Base-by-base conservation (phyloP, 129 eudicot species). In the Heracleum sosnowskyi region DNA sequence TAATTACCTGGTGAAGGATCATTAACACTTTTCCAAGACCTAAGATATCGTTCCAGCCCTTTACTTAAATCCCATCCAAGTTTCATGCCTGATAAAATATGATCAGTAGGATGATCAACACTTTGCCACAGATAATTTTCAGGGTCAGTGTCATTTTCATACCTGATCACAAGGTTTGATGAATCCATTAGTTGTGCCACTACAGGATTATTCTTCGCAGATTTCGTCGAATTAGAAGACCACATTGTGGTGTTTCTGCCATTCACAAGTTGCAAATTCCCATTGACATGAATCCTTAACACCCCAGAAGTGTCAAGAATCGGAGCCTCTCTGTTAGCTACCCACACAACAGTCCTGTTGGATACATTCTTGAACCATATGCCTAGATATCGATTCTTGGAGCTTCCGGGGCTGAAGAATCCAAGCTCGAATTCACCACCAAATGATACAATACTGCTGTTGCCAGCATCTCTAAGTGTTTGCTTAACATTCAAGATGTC, bases 261-360 rank as follows among this genome's bases (percentile, higher is more conserved):
- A 34, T 53, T 73, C 16, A 29, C 75, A 77, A 81, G 79, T n/a
- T 13, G 6, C 20, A 84, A 64, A 44, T 22, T 49, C 31, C 87
- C 82, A 11, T 80, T 45, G 34, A 1, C 36, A 72, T 40, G 17
- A 11, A 84, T 64, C 77, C 74, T 28, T 20, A 84, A 45, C 70
- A 84, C 53, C 6, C 84, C 87, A 2, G 82, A 80, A 20, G 69
- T 66, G 53, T 77, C 82, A 41, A 18, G 51, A 26, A 84, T 47
- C 16, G 87, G 87, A 37, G 73, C 36, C 29, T 80, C 82, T 75
- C 87, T 80, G 35, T 83, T 83, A 20, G 86, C 86, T 34, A 83
- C 83, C 86, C 86, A 83, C 40, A 79, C 80, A 24, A 79, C 69
- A 37, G 76, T 72, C 76, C 76, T 72, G 76, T 40, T 72, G 44